Evolutionary conservation across 495 filamentous ascomycete genomes (phyloP).

Genomic region (Pyrenopolyporus hunteri): DNA sequence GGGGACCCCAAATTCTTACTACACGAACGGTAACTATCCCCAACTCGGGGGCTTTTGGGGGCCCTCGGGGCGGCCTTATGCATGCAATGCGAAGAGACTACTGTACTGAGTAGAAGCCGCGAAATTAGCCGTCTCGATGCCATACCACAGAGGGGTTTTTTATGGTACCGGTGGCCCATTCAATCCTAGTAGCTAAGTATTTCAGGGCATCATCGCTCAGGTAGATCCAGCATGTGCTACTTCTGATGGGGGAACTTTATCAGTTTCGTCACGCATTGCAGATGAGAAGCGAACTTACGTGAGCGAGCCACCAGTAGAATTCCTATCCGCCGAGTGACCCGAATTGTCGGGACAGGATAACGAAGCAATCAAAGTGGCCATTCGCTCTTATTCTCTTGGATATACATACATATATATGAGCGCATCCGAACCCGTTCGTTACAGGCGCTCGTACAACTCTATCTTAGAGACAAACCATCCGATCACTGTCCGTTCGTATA

Average conservation of each 20-base stretch:
- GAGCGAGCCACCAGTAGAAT: slow-evolving; percentile 26
- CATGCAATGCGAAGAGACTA: slow-evolving; percentile 7
- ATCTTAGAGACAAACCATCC: slow-evolving; percentile 15
- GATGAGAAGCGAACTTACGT: not conserved
- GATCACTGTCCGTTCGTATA: not conserved
- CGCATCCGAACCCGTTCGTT: not conserved
- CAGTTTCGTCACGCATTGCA: slow-evolving; percentile 29
- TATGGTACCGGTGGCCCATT: no score
- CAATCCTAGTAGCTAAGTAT: no score
- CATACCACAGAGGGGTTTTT: slow-evolving; percentile 2
- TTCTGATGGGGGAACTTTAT: no score
- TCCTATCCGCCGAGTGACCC: slow-evolving; percentile 17
- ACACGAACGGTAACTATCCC: not conserved
- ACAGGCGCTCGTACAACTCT: slow-evolving; percentile 9
- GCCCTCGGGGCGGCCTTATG: slow-evolving; percentile 5
- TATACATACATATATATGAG: not conserved
- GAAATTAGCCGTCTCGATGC: slow-evolving; percentile 16
- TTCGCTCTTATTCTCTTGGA: slow-evolving; percentile 15
- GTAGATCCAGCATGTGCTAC: not conserved
- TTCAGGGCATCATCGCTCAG: no score
- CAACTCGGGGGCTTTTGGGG: slow-evolving; percentile 7
- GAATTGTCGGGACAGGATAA: slow-evolving; percentile 23
- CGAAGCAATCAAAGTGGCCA: not conserved
- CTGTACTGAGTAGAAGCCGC: not conserved
- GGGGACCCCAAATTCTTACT: slow-evolving; percentile 20